phyloP scores from a whole-genome alignment of 2,329 filamentous ascomycete genomes.

The Colletotrichum neosansevieriae region DNA sequence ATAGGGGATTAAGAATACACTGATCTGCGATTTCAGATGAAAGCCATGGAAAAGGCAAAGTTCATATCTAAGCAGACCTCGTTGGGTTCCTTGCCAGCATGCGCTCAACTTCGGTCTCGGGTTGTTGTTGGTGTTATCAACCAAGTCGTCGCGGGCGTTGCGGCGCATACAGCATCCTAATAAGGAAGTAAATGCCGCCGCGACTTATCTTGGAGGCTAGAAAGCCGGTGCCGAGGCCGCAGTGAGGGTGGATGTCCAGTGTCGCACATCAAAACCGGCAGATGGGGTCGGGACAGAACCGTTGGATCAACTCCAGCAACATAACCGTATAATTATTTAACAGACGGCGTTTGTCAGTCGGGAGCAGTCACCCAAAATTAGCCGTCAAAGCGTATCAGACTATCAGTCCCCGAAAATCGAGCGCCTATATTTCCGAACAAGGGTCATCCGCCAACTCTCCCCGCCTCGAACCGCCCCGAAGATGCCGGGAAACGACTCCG shows the following conservation, averaged over 20 bases:
- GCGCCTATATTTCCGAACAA: background rate
- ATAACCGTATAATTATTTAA: conserved; percentile 4
- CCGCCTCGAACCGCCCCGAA: background rate
- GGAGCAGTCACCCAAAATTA: no score
- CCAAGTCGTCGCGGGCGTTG: background rate
- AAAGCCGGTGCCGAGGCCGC: background rate
- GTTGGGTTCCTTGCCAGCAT: background rate
- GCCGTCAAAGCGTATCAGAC: no score
- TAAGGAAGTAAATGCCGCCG: conserved; percentile 26
- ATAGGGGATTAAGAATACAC: no score
- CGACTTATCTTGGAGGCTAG: background rate
- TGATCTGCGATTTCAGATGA: conserved; percentile 6
- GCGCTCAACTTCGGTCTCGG: background rate
- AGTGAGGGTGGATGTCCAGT: background rate
- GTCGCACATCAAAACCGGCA: conserved; percentile 6
- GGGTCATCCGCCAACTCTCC: background rate
- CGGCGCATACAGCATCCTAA: conserved; percentile 4
- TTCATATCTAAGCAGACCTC: background rate
- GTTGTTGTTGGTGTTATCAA: background rate
- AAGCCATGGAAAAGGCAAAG: background rate
- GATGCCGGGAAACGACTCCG: background rate
- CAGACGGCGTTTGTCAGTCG: background rate
- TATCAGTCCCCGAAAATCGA: background rate
- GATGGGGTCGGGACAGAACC: conserved; percentile 2
- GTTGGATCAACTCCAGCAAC: background rate